A percentile compares a stretch with the other conserved stretches of the same genome.
Conservation (phyloP, 768 basidiomycete genomes). For the Hysterangium stoloniferum region DNA sequence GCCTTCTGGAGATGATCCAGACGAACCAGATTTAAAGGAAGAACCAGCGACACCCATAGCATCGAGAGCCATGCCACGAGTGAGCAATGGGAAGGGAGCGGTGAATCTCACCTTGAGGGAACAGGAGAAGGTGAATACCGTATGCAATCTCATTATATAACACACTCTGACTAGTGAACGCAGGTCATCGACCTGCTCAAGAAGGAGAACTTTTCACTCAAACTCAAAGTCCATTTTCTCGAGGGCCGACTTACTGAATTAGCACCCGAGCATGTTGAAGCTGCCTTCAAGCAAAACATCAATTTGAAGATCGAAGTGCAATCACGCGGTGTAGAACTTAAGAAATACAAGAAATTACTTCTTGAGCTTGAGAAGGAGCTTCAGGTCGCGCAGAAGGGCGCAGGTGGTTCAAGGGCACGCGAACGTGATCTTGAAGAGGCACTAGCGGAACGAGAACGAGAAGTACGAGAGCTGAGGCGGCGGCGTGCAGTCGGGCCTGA, state of each 20-base stretch:
- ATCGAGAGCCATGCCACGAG: slow-evolving; percentile 29
- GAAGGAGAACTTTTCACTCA: slow-evolving; percentile 96
- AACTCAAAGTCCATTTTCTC: slow-evolving; percentile 91
- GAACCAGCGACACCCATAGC: slow-evolving; percentile 44
- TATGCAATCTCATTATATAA: not conserved
- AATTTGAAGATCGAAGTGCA: slow-evolving; percentile 90
- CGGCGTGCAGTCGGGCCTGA: slow-evolving; percentile 35
- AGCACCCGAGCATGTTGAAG: slow-evolving; percentile 88
- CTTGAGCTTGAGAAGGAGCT: slow-evolving; percentile 77
- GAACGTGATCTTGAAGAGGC: slow-evolving; percentile 70
- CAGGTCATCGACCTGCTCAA: slow-evolving; percentile 94
- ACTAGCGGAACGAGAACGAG: slow-evolving; percentile 41
- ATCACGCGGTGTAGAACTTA: slow-evolving; percentile 82
- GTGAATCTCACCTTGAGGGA: slow-evolving; percentile 78
- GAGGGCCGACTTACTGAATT: slow-evolving; percentile 88
- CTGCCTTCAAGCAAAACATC: slow-evolving; percentile 86
- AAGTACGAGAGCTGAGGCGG: slow-evolving; percentile 58
- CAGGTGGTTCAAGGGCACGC: slow-evolving; percentile 34
- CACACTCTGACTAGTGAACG: not conserved
- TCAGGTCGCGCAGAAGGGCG: slow-evolving; percentile 53
- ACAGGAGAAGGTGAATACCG: slow-evolving; percentile 79
- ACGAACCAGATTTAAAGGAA: slow-evolving; percentile 26
- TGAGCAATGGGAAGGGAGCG: slow-evolving; percentile 28
- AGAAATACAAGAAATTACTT: slow-evolving; percentile 85
- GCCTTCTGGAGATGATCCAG: not conserved